Conservation (phyloP, 345 rosid species). For the Syzygium aqueum region DNA sequence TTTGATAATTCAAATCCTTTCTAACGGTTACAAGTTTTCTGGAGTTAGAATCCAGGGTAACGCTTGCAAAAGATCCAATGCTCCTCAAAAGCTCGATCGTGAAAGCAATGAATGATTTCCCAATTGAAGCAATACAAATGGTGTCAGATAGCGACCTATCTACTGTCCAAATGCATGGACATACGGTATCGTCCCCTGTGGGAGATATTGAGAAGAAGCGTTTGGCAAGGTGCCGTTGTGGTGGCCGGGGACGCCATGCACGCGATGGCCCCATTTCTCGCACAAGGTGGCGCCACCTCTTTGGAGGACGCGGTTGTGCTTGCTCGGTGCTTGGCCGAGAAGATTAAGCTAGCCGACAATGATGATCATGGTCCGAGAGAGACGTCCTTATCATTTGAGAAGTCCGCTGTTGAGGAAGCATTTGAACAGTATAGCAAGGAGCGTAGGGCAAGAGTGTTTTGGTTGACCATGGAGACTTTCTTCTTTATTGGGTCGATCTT, state of each 20-base stretch:
- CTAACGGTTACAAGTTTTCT: neutral
- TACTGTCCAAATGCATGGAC: neutral
- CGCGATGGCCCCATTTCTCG: slow-evolving; percentile 20
- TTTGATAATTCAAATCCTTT: neutral
- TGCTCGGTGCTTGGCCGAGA: slow-evolving; percentile 8
- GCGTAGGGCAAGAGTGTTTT: slow-evolving; percentile 5
- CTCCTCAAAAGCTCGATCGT: slow-evolving; percentile 9
- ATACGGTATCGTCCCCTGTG: slow-evolving; percentile 13
- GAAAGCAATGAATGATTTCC: slow-evolving; percentile 3
- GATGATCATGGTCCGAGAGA: neutral
- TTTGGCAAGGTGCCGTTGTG: slow-evolving; percentile 3
- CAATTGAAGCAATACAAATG: neutral
- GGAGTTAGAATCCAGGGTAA: neutral
- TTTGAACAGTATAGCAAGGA: neutral
- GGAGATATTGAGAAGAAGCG: slow-evolving; percentile 1
- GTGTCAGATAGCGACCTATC: neutral
- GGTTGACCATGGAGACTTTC: slow-evolving; percentile 34
- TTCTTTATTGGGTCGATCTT: slow-evolving; percentile 25
- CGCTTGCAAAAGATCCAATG: slow-evolving; percentile 1
- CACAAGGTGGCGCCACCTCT: slow-evolving; percentile 24
- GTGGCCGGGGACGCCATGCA: slow-evolving; percentile 35
- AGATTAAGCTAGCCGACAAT: neutral
- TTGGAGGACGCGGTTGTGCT: slow-evolving; percentile 18
- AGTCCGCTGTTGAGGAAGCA: neutral
- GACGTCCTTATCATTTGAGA: neutral